A percentile compares a stretch with the other conserved stretches of the same genome.
phyloP scores from a whole-genome alignment of 441 rosid species.

The Gossypium trilobum region DNA sequence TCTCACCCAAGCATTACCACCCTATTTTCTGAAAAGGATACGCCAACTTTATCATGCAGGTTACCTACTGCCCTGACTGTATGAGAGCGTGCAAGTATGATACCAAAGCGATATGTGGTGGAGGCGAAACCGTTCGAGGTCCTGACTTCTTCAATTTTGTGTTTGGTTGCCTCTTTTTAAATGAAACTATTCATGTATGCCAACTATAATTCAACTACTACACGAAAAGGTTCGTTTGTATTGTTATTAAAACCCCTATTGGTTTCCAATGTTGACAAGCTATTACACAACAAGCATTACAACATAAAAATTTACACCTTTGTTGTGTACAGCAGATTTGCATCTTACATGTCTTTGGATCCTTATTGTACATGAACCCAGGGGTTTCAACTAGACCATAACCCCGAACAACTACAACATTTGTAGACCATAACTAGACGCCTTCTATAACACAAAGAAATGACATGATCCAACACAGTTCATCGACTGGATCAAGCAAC shows the following conservation, averaged over 20 bases:
- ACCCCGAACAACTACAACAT: neutral
- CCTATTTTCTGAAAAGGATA: neutral
- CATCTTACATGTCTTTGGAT: neutral
- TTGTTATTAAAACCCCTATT: constrained; percentile 18
- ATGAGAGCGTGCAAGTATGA: constrained; percentile 79
- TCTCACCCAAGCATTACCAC: neutral
- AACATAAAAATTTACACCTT: neutral
- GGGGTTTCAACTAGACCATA: neutral
- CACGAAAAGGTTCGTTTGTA: neutral
- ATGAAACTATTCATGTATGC: constrained; percentile 45
- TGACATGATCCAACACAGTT: neutral
- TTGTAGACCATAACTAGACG: neutral
- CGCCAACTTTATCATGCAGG: constrained; percentile 30
- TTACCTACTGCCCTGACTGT: constrained; percentile 93
- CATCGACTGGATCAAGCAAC: constrained; percentile 38
- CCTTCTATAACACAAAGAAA: neutral
- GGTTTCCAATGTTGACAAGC: neutral
- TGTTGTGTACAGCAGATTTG: neutral
- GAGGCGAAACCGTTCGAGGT: constrained; percentile 37
- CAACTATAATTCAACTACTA: constrained; percentile 35
- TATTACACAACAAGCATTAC: neutral
- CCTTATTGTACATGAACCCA: neutral
- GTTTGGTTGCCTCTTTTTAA: constrained; percentile 76
- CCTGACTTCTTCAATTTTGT: constrained; percentile 61
- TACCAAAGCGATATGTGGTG: constrained; percentile 35